These are phyloP conservation scores for Magnusiomyces tetraspermus DNA, from an alignment of 1,139 yeast species.

Conservation along the genomic window DNA sequence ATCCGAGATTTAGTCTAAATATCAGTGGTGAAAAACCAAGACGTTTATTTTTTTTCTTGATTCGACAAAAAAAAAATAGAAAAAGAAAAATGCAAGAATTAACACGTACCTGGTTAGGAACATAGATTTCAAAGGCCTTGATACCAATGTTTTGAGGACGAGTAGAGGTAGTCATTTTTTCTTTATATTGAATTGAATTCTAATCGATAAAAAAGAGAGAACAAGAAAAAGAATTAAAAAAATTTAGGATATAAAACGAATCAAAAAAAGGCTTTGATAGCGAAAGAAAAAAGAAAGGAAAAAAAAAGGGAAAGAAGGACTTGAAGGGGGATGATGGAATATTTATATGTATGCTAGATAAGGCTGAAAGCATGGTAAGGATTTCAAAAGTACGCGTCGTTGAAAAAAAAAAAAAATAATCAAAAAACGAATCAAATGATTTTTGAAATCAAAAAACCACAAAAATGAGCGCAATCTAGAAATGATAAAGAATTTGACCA, in stretches of 20 bases:
- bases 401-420: no score
- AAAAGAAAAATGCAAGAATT: no score
- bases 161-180: slow-evolving; percentile 19
- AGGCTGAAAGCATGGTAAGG: no score
- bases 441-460: no score
- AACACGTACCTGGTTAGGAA: slow-evolving; percentile 53
- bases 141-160: slow-evolving; percentile 82
- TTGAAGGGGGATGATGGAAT: no score
- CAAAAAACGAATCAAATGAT: no score
- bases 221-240: not conserved
- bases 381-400: no score
- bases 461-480: no score
- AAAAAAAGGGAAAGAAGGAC: not conserved
- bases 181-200: not conserved
- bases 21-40: not conserved
- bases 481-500: no score
- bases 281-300: not conserved
- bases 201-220: not conserved
- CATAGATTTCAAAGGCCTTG: slow-evolving; percentile 87
- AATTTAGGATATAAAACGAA: not conserved
- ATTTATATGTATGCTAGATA: no score
- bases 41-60: not conserved
- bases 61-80: not conserved
- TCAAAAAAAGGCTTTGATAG: not conserved
- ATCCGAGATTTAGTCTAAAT: not conserved